Evolutionary conservation across 139 green algal species (phyloP).

Genomic region (Mychonastes homosphaera): DNA sequence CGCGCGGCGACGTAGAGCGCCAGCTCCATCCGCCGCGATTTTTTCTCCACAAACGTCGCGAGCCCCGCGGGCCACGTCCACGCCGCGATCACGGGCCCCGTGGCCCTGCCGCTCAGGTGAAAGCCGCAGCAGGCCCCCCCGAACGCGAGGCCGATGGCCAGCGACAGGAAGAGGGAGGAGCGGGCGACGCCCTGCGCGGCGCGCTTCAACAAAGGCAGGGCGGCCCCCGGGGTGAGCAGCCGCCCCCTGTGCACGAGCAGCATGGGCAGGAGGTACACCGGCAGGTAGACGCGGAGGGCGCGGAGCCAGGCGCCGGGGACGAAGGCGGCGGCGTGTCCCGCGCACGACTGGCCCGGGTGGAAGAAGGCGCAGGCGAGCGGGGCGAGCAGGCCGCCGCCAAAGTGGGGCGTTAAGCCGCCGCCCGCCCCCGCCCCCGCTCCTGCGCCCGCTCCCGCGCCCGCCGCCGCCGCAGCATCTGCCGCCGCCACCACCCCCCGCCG

Average conservation of each 20-base stretch:
- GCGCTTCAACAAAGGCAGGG: too few species aligned
- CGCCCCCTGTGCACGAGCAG: slow-evolving; percentile 75
- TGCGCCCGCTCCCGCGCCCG: too few species aligned
- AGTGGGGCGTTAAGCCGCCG: too few species aligned
- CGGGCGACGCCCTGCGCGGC: too few species aligned
- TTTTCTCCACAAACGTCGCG: slow-evolving; percentile 82
- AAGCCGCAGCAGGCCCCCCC: slow-evolving; percentile 42
- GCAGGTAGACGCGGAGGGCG: slow-evolving; percentile 41
- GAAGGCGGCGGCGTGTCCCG: slow-evolving; percentile 3
- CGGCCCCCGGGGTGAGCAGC: slow-evolving; percentile 40
- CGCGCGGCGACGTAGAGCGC: slow-evolving; percentile 69
- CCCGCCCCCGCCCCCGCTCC: too few species aligned
- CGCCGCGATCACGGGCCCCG: slow-evolving; percentile 33
- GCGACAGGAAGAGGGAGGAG: slow-evolving; percentile 70
- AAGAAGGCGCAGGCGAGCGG: slow-evolving; percentile 39
- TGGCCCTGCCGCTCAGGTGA: slow-evolving; percentile 23
- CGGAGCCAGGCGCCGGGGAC: slow-evolving; percentile 11
- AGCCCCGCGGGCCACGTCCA: slow-evolving; percentile 45
- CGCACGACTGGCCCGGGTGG: slow-evolving; percentile 58
- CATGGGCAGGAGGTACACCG: slow-evolving; percentile 20
- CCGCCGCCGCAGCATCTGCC: too few species aligned
- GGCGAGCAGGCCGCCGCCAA: too few species aligned
- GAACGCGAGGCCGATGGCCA: slow-evolving; percentile 74
- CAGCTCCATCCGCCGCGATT: slow-evolving; percentile 87
- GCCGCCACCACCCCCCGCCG: too few species aligned